Percentiles rank a stretch among this genome's conserved stretches.
Evolutionary conservation across 169 alveolate genomes (phyloP).

Genomic region (Pseudocohnilembus persalinus): DNA sequence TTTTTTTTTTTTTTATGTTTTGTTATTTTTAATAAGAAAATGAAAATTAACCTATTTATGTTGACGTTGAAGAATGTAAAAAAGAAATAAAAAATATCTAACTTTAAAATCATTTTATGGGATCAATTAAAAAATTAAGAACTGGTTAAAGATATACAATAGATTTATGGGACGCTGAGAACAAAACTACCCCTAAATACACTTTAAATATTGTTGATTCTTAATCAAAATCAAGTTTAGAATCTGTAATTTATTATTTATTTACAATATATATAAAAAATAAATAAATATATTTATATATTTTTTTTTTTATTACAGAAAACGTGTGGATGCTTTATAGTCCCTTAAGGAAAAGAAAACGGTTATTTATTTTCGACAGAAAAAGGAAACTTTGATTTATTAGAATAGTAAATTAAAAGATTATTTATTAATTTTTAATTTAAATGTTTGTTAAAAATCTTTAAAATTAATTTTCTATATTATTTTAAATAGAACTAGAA

Average conservation of each 20-base stretch:
- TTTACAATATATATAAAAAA: not conserved
- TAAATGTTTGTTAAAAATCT: not conserved
- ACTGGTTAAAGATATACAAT: conserved; percentile 28
- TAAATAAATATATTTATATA: not conserved
- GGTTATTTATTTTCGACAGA: conserved; percentile 32
- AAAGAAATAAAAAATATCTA: conserved; percentile 27
- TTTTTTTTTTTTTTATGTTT: not conserved
- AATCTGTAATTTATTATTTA: not conserved
- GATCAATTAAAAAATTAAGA: conserved; percentile 24
- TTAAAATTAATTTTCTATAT: not conserved
- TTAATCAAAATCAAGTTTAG: conserved; percentile 1
- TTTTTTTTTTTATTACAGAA: not conserved
- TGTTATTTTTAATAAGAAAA: too few relatives aligned
- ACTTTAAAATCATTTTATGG: conserved; percentile 33
- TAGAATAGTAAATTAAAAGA: conserved; percentile 15
- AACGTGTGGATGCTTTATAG: conserved; percentile 49
- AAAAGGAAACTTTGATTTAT: conserved; percentile 33
- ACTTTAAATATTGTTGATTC: conserved; percentile 35
- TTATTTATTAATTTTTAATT: not conserved
- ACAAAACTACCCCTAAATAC: conserved; percentile 31
- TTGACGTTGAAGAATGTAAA: not conserved
- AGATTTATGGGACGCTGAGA: conserved; percentile 37
- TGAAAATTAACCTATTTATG: not conserved
- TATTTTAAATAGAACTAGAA: conserved; percentile 10
- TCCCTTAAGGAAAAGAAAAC: conserved; percentile 47